Base-by-base conservation (phyloP, 78 protist species). In the Dictyostelium firmibasis region DNA sequence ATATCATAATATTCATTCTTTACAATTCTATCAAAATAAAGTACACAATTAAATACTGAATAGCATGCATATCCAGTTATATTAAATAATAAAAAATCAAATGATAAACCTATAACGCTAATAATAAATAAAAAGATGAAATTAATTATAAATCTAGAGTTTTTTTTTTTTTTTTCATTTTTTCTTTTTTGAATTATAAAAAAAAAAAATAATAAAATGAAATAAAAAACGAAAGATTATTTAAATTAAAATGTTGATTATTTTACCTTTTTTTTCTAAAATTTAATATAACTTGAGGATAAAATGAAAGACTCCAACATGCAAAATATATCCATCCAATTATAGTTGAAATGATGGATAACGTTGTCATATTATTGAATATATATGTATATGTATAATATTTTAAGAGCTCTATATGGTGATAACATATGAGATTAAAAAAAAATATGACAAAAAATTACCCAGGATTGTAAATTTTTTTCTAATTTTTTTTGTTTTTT, bases 221-320 rank as follows among this genome's bases (percentile, higher is more conserved):
- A 27, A 20, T 0, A 81, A 33, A 38, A 38, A 4, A 38, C 43
- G 43, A 38, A 38, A 38, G 43, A 38, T 38, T 2, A 38, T 38
- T 38, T n/a, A n/a, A n/a, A n/a, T n/a, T n/a, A n/a, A n/a, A n/a
- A n/a, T n/a, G n/a, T n/a, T n/a, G n/a, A n/a, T n/a, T n/a, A n/a
- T 2, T 69, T 31, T 86, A 87, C 93, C 62, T 79, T 69, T 89
- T 89, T 11, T 96, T 83, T 36, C 27, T 57, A 91, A 16, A 97
- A 91, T 98, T 97, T 27, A 67, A 62, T 31, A 67, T 14, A 11
- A 96, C 91, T 83, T 98, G 99, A 11, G 99, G 99, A 76, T 96
- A 98, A 95, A 98, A 98, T 33, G 97, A 93, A 1, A 97, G 47
- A 1, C 89, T 35, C 99, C 99, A 98, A 16, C 96, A 92, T 16